Percentiles rank a stretch among this genome's conserved stretches.
Evolutionary conservation across 169 alveolate genomes (phyloP).

Genomic region (Eimeria tenella): DNA sequence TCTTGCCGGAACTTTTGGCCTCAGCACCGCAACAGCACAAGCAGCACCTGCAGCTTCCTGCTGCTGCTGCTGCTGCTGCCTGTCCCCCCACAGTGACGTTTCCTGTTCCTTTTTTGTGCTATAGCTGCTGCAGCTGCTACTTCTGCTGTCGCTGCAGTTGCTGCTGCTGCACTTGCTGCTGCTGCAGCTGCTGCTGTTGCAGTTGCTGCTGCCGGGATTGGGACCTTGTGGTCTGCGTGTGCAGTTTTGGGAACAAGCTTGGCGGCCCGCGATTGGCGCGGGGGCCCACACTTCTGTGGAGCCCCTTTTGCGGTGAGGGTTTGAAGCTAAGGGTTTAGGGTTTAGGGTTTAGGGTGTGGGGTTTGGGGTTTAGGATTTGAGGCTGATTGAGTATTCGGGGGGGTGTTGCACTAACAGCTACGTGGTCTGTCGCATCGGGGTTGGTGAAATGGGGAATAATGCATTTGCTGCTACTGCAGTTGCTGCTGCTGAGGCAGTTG

Average conservation of each 20-base stretch:
- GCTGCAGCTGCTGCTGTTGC: neutral
- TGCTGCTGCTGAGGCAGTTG: neutral
- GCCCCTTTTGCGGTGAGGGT: conserved; percentile 14
- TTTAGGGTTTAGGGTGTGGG: neutral
- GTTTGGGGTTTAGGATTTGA: neutral
- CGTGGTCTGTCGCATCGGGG: too few relatives aligned
- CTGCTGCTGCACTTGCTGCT: neutral
- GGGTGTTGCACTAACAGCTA: too few relatives aligned
- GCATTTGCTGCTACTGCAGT: neutral
- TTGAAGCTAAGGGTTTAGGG: neutral
- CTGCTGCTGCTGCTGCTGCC: neutral
- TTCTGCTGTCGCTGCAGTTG: neutral
- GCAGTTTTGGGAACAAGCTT: conserved; percentile 6
- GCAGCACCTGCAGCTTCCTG: neutral
- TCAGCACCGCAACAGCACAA: neutral
- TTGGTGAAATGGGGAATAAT: neutral
- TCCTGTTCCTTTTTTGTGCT: neutral
- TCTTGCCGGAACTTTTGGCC: neutral
- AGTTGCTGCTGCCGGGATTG: conserved; percentile 9
- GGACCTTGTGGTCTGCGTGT: neutral
- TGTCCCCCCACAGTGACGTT: neutral
- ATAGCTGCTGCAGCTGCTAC: conserved; percentile 17
- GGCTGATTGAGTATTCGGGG: too few relatives aligned
- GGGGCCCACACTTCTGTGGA: conserved; percentile 14
- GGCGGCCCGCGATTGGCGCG: neutral